These are phyloP conservation scores for Penicillium herquei DNA, from an alignment of 495 filamentous ascomycete species.

Conservation along the genomic window DNA sequence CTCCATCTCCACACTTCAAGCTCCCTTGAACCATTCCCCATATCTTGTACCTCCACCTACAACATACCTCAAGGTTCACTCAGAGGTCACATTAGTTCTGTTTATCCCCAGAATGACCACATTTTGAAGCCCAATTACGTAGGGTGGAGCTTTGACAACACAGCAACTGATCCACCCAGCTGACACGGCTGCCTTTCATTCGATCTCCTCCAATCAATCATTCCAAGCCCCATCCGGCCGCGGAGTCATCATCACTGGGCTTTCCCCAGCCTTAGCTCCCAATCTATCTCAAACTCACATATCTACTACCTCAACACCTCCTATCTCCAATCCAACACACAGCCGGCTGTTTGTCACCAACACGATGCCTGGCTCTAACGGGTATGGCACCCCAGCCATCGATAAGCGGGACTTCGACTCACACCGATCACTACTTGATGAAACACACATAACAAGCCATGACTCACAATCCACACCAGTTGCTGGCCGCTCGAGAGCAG, in stretches of 20 bases:
- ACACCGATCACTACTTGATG: slow-evolving; percentile 45
- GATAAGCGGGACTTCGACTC: slow-evolving; percentile 64
- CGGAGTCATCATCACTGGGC: not conserved
- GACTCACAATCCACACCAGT: slow-evolving; percentile 10
- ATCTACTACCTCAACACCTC: not conserved
- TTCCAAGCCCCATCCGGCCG: slow-evolving; percentile 3
- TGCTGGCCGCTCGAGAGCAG: slow-evolving; percentile 15
- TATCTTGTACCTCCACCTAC: not conserved
- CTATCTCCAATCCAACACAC: not conserved
- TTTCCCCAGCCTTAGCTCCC: not conserved
- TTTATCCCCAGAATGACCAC: slow-evolving; percentile 1
- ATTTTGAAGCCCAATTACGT: slow-evolving; percentile 17
- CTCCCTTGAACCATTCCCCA: not conserved
- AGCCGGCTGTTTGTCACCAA: not conserved
- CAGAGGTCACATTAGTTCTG: not conserved
- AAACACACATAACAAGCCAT: slow-evolving; percentile 28
- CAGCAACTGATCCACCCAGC: slow-evolving; percentile 29
- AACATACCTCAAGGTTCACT: not conserved
- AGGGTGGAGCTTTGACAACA: slow-evolving; percentile 15
- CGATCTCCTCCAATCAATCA: slow-evolving; percentile 8
- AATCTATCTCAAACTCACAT: not conserved
- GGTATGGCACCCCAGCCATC: slow-evolving; percentile 24
- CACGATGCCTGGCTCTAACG: slow-evolving; percentile 32
- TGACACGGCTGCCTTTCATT: slow-evolving; percentile 20
- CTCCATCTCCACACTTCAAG: not conserved